Evolutionary conservation across 2,329 filamentous ascomycete genomes (phyloP), one percentile per base, ranked within the genome.

Genomic region (Trichoderma koningiopsis): DNA sequence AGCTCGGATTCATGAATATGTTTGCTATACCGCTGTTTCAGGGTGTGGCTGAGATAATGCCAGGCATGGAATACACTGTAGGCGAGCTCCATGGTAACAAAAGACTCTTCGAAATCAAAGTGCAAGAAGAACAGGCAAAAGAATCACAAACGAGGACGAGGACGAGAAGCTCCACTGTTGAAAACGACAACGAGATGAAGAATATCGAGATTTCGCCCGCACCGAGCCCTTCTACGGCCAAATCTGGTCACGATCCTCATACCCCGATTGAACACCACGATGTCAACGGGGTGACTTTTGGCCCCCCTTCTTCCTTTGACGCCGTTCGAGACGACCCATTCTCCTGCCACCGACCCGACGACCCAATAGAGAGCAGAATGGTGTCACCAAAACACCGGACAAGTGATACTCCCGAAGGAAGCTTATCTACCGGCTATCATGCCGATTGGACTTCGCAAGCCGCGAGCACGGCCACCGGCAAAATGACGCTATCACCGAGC

Each of bases 1-100:
- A 99, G 80, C 91, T 97, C 67, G 91, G 93, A 29, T 99, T 99
- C 81, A 97, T 98, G 92, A 96, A 93, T 73, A 88, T 97, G 75
- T 98, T 98, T 78, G 96, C 95, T 19, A 89, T 94, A 60, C 96
- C 96, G 1, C 86, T 99, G 0, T 99, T 99, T 77, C 89, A 94
- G 76, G 92, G 92, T 8, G 91, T 98, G 8, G 89, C 92, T 35
- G 92, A 96, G 74, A 87, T 98, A 43, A 86, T 98, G 76, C 94
- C 96, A 2, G 88, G 87, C 27, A 92, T 98, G 89, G 84, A 85
- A 62, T 97, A 96, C 79, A 92, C 91, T 14, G 90, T 96, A 14
- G 88, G 92, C 31, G 93, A 97, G 79, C 89, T 98, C 29, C 85
- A 92, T 62, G 82, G 82, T 69, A 98, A 98, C 79, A 92, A 91